Evolutionary conservation across 768 basidiomycete species (phyloP).

Genomic region (Pleurotus djamor): DNA sequence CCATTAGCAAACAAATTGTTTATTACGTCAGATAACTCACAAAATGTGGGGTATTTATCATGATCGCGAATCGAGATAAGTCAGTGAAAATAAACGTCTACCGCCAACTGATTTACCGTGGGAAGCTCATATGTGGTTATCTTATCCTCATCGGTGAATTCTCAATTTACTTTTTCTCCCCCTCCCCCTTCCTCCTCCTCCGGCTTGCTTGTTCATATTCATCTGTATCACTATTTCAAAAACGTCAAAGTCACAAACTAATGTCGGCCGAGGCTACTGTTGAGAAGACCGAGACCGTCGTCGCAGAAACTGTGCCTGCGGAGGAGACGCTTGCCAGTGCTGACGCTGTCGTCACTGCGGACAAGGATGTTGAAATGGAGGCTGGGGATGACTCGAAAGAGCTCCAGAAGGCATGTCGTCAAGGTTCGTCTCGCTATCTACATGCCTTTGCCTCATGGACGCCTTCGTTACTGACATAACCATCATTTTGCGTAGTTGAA

Average conservation of each 20-base stretch:
- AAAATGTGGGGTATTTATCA: no score
- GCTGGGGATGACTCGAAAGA: slow-evolving; percentile 37
- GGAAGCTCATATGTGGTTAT: neutral
- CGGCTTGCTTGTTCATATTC: neutral
- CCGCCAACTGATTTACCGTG: neutral
- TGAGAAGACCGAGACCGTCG: slow-evolving; percentile 17
- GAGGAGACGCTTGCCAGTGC: neutral
- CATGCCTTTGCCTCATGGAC: neutral
- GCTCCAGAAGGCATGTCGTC: slow-evolving; percentile 48
- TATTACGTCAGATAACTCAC: no score
- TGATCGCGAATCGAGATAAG: no score
- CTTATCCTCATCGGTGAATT: neutral
- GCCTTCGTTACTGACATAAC: neutral
- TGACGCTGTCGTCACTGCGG: slow-evolving; percentile 4
- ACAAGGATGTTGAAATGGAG: slow-evolving; percentile 16
- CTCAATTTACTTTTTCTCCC: neutral
- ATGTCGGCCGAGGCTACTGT: slow-evolving; percentile 20
- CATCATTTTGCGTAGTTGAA: slow-evolving; percentile 55
- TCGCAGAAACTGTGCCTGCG: slow-evolving; percentile 4
- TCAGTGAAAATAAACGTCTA: no score
- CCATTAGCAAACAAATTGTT: no score
- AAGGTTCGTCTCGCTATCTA: slow-evolving; percentile 34
- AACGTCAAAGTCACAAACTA: neutral
- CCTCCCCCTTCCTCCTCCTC: neutral
- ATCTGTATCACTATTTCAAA: neutral